Percentiles rank a stretch among this genome's conserved stretches.
Evolutionary conservation across 768 basidiomycete species (phyloP).

Genomic region (Dictyophora rubrovolvata): DNA sequence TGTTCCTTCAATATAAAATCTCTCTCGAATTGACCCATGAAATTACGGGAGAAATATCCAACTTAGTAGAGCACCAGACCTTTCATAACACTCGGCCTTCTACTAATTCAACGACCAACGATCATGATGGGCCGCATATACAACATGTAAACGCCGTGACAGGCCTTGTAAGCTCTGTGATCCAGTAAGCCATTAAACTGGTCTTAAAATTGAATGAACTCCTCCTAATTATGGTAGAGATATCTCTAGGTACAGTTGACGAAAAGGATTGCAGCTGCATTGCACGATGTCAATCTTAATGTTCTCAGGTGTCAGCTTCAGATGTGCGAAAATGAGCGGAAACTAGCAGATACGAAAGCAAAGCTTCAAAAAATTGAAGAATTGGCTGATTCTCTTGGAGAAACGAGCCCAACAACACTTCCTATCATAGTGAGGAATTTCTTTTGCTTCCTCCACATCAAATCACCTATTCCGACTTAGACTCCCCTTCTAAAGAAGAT

Average conservation of each 20-base stretch:
- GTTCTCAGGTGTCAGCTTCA: neutral
- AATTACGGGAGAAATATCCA: neutral
- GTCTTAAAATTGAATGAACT: neutral
- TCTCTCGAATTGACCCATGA: neutral
- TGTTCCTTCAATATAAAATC: no score
- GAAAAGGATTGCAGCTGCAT: neutral
- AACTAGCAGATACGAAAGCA: neutral
- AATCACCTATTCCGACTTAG: neutral
- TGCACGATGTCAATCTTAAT: neutral
- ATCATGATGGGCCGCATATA: neutral
- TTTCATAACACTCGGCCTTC: neutral
- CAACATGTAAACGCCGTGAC: neutral
- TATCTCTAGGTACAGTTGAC: neutral
- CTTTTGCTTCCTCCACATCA: neutral
- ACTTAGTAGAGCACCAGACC: neutral
- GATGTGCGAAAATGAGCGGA: neutral
- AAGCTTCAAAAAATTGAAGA: neutral
- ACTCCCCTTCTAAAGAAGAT: neutral
- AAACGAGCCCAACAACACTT: neutral
- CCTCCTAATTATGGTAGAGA: neutral
- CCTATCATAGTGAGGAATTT: neutral
- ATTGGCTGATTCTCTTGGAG: slow-evolving; percentile 1
- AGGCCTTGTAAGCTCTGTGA: neutral
- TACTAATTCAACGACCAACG: neutral
- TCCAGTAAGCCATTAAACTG: neutral